These are phyloP conservation scores for Nematodospora valgi DNA, from an alignment of 805 yeast species.

Conservation along the genomic window DNA sequence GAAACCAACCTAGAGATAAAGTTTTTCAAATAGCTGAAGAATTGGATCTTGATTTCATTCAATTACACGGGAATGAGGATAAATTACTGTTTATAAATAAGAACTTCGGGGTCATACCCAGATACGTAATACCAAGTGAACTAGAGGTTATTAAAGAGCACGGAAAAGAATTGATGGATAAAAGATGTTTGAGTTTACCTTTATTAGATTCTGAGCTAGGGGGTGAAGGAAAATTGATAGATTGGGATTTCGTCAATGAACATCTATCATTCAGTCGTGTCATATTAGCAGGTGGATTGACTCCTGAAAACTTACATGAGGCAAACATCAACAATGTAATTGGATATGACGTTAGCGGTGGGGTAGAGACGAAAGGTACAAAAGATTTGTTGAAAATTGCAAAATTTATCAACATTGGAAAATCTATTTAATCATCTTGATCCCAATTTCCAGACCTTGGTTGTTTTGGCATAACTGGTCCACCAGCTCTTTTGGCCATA, in stretches of 20 bases:
- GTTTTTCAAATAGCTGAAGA: conserved; percentile 44
- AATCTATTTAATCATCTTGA: conserved; percentile 76
- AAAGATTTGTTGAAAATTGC: conserved; percentile 68
- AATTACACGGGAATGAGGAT: conserved; percentile 70
- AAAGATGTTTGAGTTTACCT: conserved; percentile 45
- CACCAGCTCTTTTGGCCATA: conserved; percentile 99
- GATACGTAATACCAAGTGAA: conserved; percentile 63
- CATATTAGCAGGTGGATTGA: conserved; percentile 87
- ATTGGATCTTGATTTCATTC: conserved; percentile 70
- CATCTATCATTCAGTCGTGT: conserved; percentile 43
- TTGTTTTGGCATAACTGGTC: conserved; percentile 85
- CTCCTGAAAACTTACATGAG: conserved; percentile 75
- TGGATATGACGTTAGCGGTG: conserved; percentile 95
- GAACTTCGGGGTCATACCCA: conserved; percentile 62
- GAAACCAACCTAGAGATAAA: conserved; percentile 71
- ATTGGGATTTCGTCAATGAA: conserved; percentile 54
- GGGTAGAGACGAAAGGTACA: conserved; percentile 72
- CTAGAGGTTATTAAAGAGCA: conserved; percentile 29
- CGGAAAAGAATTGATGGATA: conserved; percentile 9
- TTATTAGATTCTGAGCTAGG: conserved; percentile 86
- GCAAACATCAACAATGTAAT: conserved; percentile 51
- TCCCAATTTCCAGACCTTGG: conserved; percentile 95
- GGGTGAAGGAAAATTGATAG: conserved; percentile 81
- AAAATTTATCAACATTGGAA: conserved; percentile 55
- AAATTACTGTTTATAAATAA: conserved; percentile 47